A percentile compares a stretch with the other conserved stretches of the same genome.
phyloP scores from a whole-genome alignment of 345 rosid species.

The Lenwebbia sp. region DNA sequence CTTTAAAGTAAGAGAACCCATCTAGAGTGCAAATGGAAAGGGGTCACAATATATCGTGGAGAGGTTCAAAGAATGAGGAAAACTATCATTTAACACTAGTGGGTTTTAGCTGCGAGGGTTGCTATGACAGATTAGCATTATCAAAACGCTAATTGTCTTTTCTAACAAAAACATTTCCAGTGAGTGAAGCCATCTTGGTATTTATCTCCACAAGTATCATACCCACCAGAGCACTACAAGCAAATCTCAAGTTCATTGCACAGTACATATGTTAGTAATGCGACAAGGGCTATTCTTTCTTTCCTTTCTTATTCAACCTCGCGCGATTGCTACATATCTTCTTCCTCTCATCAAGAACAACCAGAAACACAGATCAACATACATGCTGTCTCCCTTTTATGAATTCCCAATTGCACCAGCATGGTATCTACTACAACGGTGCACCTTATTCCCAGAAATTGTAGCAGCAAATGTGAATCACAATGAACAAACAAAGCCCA shows the following conservation, averaged over 20 bases:
- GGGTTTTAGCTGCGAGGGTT: neutral
- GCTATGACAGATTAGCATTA: fast-evolving
- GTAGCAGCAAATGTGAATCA: neutral
- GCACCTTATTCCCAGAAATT: neutral
- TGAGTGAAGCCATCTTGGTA: neutral
- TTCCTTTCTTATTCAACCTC: neutral
- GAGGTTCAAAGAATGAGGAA: neutral
- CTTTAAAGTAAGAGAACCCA: neutral
- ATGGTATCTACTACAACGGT: neutral
- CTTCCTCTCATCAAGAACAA: neutral
- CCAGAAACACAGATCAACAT: neutral
- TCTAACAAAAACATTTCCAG: neutral
- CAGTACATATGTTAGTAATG: neutral
- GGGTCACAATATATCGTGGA: neutral
- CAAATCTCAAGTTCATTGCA: neutral
- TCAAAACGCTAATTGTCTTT: neutral
- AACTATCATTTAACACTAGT: neutral
- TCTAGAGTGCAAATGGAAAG: neutral
- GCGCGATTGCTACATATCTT: neutral
- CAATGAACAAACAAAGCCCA: neutral
- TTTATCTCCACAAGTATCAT: neutral
- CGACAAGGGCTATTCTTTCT: neutral
- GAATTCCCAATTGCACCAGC: neutral
- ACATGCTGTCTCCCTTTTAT: neutral
- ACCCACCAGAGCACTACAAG: neutral